Base-by-base conservation (phyloP, 441 rosid genomes). In the Brassica hybrid region DNA sequence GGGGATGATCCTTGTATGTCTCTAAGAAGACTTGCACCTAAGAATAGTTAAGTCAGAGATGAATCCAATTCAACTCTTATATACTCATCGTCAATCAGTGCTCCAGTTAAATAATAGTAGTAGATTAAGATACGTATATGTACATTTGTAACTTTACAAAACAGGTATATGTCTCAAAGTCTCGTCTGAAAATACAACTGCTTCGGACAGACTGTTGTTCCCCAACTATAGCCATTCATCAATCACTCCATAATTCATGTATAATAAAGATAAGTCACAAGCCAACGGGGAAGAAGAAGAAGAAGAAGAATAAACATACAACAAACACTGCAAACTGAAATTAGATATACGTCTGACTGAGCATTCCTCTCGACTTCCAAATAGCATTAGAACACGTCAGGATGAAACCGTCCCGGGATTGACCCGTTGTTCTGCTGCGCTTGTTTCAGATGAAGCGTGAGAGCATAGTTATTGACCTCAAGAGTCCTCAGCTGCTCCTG, bases 401-500 rank as follows among this genome's bases (percentile, higher is more conserved):
- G 98, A 77, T 89, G 89, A 83, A 88, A 94, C 17, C 91, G 87
- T 11, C 97, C 98, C 0, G 95, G 94, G 66, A 91, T 89, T 2
- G 97, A 89, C 82, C 78, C 91, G 80, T 91, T 87, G 82, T 90
- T 87, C 77, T 94, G 97, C 80, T 87, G 91, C 6, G 97, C 92
- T 80, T 94, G 98, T 83, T 90, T 92, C 88, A 94, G 85, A 76
- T 89, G 98, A 93, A 94, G 78, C 38, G 91, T 88, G 76, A 94
- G 79, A 13, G 97, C 94, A 83, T 94, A 94, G 80, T 94, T 94
- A 83, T 91, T 94, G 71, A 91, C 92, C 98, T 93, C 98, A 32
- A 94, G 85, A 34, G 92, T 88, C 81, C 91, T 91, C 85, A 93
- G 12, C 76, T 93, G 99, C 52, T 94, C 98, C 83, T 93, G 97